These are phyloP conservation scores for Dothiorella sarmentorum DNA, from an alignment of 2,329 filamentous ascomycete species.

Conservation along the genomic window DNA sequence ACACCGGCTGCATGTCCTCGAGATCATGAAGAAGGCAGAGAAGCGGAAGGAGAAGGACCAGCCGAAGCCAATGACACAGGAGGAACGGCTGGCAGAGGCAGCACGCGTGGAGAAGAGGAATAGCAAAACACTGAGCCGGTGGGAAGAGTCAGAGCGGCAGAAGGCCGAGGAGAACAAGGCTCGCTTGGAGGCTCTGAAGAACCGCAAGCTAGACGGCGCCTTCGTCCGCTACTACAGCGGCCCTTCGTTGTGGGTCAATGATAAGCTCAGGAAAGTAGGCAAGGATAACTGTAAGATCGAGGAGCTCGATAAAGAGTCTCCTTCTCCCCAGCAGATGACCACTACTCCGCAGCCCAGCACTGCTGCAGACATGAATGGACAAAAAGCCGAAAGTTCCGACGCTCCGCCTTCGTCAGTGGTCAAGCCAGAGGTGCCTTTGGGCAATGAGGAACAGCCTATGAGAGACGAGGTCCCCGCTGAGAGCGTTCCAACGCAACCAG, in stretches of 20 bases:
- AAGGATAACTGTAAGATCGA: conserved; percentile 35
- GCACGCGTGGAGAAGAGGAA: conserved; percentile 81
- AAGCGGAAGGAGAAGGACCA: conserved; percentile 67
- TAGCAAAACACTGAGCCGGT: conserved; percentile 83
- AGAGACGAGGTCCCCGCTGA: background rate
- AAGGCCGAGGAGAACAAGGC: conserved; percentile 78
- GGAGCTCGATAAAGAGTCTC: conserved; percentile 29
- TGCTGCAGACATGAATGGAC: background rate
- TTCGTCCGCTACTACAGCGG: conserved; percentile 94
- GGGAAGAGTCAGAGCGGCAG: conserved; percentile 89
- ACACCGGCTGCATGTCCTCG: conserved; percentile 66
- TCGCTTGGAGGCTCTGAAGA: conserved; percentile 82
- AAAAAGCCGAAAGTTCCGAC: background rate
- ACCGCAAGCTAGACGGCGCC: conserved; percentile 80
- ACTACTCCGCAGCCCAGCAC: background rate
- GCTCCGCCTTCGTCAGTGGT: background rate
- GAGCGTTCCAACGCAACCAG: background rate
- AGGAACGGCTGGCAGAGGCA: conserved; percentile 77
- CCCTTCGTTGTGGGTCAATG: conserved; percentile 75
- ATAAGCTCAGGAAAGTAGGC: conserved; percentile 67
- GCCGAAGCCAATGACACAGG: conserved; percentile 81
- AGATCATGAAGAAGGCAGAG: conserved; percentile 60
- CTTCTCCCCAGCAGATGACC: background rate
- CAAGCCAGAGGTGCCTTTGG: background rate
- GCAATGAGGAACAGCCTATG: background rate